phyloP scores from a whole-genome alignment of 495 filamentous ascomycete species.

The Penicillium steckii region DNA sequence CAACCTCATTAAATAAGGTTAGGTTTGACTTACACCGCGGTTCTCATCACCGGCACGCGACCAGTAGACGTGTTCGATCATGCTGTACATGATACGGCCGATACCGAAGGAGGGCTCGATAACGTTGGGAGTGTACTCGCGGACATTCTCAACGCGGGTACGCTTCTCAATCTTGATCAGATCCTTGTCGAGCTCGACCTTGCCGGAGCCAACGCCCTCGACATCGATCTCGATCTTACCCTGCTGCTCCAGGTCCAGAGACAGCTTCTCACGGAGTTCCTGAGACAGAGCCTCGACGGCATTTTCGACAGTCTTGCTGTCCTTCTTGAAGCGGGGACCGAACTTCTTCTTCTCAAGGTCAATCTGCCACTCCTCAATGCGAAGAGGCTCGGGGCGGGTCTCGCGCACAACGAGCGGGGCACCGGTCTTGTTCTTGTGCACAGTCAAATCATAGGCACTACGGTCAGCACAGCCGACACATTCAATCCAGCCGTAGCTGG shows the following conservation, averaged over 20 bases:
- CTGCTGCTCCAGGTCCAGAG: slow-evolving; percentile 59
- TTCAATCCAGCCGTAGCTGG: slow-evolving; percentile 82
- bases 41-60: slow-evolving; percentile 61
- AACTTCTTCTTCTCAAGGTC: slow-evolving; percentile 83
- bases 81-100: slow-evolving; percentile 72
- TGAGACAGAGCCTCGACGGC: slow-evolving; percentile 66
- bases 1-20: background rate
- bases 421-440: slow-evolving; percentile 80
- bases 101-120: slow-evolving; percentile 88
- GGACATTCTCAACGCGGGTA: slow-evolving; percentile 63
- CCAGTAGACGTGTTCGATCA: slow-evolving; percentile 83
- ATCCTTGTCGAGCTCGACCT: slow-evolving; percentile 70
- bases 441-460: slow-evolving; percentile 75
- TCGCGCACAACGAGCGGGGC: slow-evolving; percentile 70
- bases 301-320: slow-evolving; percentile 69
- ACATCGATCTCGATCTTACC: slow-evolving; percentile 70
- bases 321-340: slow-evolving; percentile 78
- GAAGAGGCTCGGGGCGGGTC: slow-evolving; percentile 61
- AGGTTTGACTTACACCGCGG: slow-evolving; percentile 55
- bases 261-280: slow-evolving; percentile 67
- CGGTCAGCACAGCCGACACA: slow-evolving; percentile 84
- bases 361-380: slow-evolving; percentile 72
- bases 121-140: slow-evolving; percentile 80
- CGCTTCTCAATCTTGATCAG: slow-evolving; percentile 69
- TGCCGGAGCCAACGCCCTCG: slow-evolving; percentile 58